Evolutionary conservation across 495 filamentous ascomycete species (phyloP), one percentile per base, ranked within the genome.

Genomic region (Aspergillus egyptiacus): DNA sequence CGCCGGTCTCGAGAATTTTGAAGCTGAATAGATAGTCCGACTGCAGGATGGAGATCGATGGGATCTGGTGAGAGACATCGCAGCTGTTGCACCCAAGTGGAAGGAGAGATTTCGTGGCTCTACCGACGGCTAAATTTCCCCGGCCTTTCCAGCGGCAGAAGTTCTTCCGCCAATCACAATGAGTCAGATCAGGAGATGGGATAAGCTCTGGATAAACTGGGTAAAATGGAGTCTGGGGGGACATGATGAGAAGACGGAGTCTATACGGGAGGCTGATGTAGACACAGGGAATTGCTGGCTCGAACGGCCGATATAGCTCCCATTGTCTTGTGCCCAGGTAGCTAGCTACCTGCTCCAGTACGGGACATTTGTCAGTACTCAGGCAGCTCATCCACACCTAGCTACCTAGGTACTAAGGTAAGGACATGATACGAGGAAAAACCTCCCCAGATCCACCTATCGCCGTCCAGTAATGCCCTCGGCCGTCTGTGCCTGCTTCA

Each of bases 81-180:
- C 41, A 32, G 18, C 17, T 14, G 2, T 23, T 18, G 15, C 17
- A 22, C n/a, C 47, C 27, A 25, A 34, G 28, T 41, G 36, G 47
- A 50, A 41, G 47, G 36, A n/a, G 44, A 37, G 32, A 25, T 37
- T 43, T 43, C 34, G 23, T 27, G 7, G 13, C 37, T 20, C 37
- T n/a, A n/a, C 54, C 48, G 48, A 53, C 53, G 57, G 54, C 35
- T 47, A 46, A 57, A 57, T 57, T 60, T 60, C 54, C 58, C 58
- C 58, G 48, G 48, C 38, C 46, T 46, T 43, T 40, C 37, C 20
- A 15, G 33, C 47, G 51, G 48, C 48, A 30, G 50, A 41, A 27
- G 51, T 67, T 71, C 60, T 58, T 71, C 68, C 68, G 63, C 68
- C 68, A 71, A 71, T 71, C 54, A 66, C 14, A 7, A 30, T 24